A percentile compares a stretch with the other conserved stretches of the same genome.
These are phyloP conservation scores for Punica granatum DNA, from an alignment of 345 rosid genomes.

Conservation along the genomic window DNA sequence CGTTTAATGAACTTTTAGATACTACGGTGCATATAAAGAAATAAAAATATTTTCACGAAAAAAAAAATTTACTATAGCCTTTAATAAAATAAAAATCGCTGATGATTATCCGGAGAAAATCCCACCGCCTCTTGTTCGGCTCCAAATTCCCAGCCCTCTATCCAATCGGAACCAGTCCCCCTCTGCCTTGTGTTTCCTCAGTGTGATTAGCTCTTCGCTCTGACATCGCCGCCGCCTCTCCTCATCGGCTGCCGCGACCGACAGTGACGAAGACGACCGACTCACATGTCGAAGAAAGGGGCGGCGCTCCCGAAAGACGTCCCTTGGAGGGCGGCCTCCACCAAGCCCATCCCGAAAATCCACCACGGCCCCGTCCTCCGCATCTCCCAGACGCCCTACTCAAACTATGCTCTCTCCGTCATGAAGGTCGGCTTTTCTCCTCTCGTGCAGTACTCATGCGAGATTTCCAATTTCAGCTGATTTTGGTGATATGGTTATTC, in stretches of 20 bases:
- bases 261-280: neutral
- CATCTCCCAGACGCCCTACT: conserved; percentile 40
- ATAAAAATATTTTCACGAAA: too few relatives aligned
- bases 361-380: conserved; percentile 59
- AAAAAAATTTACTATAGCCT: too few relatives aligned
- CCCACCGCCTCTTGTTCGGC: conserved; percentile 7
- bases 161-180: neutral
- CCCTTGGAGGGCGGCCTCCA: conserved; percentile 69
- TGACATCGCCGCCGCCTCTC: neutral
- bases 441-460: neutral
- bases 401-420: conserved; percentile 53
- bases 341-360: conserved; percentile 66
- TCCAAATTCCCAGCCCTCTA: neutral
- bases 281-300: conserved; percentile 51
- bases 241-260: neutral
- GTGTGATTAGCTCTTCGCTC: neutral
- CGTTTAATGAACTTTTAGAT: too few relatives aligned
- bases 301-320: conserved; percentile 60
- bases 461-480: neutral
- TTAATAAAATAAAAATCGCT: too few relatives aligned
- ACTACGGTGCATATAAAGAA: too few relatives aligned
- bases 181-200: neutral
- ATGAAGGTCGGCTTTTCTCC: conserved; percentile 39
- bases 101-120: too few relatives aligned
- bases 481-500: neutral